These are phyloP conservation scores for Nannochloris sp. DNA, from an alignment of 139 green algal genomes.

Conservation along the genomic window DNA sequence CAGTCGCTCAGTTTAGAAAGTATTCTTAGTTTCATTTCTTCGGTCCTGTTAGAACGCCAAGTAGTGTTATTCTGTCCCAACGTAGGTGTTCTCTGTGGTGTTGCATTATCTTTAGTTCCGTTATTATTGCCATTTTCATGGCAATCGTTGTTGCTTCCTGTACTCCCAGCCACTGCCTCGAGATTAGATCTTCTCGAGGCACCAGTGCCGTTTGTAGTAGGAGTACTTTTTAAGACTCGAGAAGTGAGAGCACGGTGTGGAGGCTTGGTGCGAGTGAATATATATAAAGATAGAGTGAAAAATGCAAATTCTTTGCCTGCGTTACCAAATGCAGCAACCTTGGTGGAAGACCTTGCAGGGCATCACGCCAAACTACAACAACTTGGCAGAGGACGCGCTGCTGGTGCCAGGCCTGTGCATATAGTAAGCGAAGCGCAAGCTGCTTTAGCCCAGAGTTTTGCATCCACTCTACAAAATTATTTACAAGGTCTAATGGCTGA, in stretches of 20 bases:
- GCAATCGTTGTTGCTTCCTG: constrained; percentile 80
- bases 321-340: constrained; percentile 40
- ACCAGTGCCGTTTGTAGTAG: constrained; percentile 74
- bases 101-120: constrained; percentile 71
- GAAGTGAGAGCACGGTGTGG: constrained; percentile 57
- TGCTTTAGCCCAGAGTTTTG: constrained; percentile 13
- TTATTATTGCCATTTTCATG: constrained; percentile 79
- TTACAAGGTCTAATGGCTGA: constrained; percentile 53
- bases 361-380: constrained; percentile 45
- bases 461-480: constrained; percentile 39
- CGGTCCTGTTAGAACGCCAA: constrained; percentile 78
- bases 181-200: constrained; percentile 43
- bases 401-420: constrained; percentile 13
- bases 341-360: constrained; percentile 42
- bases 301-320: constrained; percentile 35
- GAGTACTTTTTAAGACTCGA: constrained; percentile 79
- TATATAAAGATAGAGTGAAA: constrained; percentile 74
- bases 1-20: constrained; percentile 71
- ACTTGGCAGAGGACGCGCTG: constrained; percentile 2
- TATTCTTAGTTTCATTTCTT: constrained; percentile 66
- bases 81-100: constrained; percentile 52
- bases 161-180: constrained; percentile 45
- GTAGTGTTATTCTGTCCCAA: constrained; percentile 85
- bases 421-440: background rate
- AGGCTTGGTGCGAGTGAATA: constrained; percentile 68